Percentiles rank a stretch among this genome's conserved stretches.
Conservation (phyloP, 176 grass and related monocot genomes). For the Hsuehochloa calcarea region DNA sequence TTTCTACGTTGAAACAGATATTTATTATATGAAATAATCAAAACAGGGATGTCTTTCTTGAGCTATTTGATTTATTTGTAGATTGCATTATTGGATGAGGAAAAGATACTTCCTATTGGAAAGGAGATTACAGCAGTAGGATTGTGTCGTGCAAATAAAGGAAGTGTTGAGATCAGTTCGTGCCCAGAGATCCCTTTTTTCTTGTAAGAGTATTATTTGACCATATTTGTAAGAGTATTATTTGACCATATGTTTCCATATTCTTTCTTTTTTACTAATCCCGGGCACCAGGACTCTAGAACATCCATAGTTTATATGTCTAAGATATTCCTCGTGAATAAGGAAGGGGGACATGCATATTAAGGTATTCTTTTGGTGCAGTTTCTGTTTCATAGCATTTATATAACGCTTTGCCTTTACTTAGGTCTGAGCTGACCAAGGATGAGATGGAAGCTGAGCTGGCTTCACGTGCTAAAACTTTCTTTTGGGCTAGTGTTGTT, state of each 20-base stretch:
- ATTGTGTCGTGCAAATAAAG: slow-evolving; percentile 46
- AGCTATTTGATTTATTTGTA: slow-evolving; percentile 32
- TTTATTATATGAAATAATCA: slow-evolving; percentile 4
- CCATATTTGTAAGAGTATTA: slow-evolving; percentile 74
- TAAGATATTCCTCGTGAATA: not conserved
- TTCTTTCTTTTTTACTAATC: not conserved
- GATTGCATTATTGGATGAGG: slow-evolving; percentile 92
- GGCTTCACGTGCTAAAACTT: slow-evolving; percentile 35
- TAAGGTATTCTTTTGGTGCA: slow-evolving; percentile 16
- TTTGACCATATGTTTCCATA: slow-evolving; percentile 1
- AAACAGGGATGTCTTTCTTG: not conserved
- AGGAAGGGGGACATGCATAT: not conserved
- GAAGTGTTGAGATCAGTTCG: slow-evolving; percentile 58
- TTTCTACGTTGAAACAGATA: slow-evolving; percentile 2
- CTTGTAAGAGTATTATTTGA: slow-evolving; percentile 71
- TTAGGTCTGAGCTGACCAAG: slow-evolving; percentile 87
- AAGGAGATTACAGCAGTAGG: slow-evolving; percentile 90
- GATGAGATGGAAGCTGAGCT: slow-evolving; percentile 75
- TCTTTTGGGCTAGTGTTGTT: slow-evolving; percentile 78
- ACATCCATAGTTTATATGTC: slow-evolving; percentile 15
- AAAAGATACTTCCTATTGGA: slow-evolving; percentile 95
- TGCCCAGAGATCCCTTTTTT: slow-evolving; percentile 82
- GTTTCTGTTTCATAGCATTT: slow-evolving; percentile 19
- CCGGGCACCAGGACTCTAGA: not conserved
- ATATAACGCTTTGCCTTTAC: slow-evolving; percentile 26